A percentile compares a stretch with the other conserved stretches of the same genome.
Evolutionary conservation across 495 filamentous ascomycete species (phyloP).

Genomic region (Cenococcum geophilum): DNA sequence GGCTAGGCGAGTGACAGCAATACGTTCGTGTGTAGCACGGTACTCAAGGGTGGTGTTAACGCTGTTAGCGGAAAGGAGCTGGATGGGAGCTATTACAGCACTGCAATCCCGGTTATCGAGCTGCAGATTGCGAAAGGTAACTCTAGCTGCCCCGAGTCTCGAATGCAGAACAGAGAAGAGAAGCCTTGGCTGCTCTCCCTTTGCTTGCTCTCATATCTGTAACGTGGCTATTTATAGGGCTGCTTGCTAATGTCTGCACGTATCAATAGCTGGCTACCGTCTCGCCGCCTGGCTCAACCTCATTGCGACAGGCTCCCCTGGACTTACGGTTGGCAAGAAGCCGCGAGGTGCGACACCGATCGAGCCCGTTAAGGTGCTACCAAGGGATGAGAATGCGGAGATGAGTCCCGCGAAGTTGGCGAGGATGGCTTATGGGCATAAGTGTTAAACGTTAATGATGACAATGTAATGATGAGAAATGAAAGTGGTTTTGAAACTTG

Average conservation of each 20-base stretch:
- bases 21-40: constrained; percentile 52
- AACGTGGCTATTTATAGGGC: background rate
- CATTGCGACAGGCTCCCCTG: constrained; percentile 15
- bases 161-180: no score
- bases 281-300: constrained; percentile 30
- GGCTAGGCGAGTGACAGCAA: constrained; percentile 60
- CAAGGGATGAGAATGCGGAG: constrained; percentile 15
- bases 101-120: constrained; percentile 58
- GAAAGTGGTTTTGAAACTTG: no score
- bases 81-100: constrained; percentile 56
- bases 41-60: constrained; percentile 50
- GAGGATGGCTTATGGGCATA: constrained; percentile 9
- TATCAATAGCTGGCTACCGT: constrained; percentile 36
- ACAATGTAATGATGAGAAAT: no score
- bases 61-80: constrained; percentile 54
- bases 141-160: no score
- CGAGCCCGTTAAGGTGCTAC: background rate
- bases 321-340: background rate
- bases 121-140: constrained; percentile 58
- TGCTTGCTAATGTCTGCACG: background rate
- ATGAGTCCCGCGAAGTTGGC: constrained; percentile 26
- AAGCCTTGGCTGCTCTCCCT: background rate
- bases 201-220: background rate
- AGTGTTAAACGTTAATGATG: background rate
- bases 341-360: background rate